Percentiles rank a stretch among this genome's conserved stretches.
Evolutionary conservation across 331 rosid genomes (phyloP).

Genomic region (Arachis monticola): DNA sequence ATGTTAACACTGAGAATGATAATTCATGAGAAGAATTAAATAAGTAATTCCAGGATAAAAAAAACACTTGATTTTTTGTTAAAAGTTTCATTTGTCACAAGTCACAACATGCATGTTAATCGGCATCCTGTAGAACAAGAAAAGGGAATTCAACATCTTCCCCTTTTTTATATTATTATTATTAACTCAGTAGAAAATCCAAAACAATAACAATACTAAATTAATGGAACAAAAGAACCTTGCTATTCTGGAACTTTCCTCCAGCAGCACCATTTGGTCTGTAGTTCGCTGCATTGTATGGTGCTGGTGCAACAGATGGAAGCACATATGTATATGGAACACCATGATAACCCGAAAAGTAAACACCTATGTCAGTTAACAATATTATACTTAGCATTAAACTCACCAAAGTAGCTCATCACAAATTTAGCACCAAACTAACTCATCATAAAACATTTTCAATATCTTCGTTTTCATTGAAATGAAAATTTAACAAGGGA

Average conservation of each 20-base stretch:
- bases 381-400: constrained; percentile 44
- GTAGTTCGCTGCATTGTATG: constrained; percentile 63
- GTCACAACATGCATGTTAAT: constrained; percentile 3
- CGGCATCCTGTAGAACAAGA: constrained; percentile 35
- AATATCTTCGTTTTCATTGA: neutral
- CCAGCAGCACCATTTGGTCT: constrained; percentile 77
- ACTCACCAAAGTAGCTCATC: constrained; percentile 29
- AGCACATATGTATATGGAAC: constrained; percentile 65
- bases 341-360: constrained; percentile 70
- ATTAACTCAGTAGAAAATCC: constrained; percentile 7
- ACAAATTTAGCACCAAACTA: neutral
- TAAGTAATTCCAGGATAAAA: constrained; percentile 3
- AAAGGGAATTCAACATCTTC: neutral
- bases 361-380: constrained; percentile 61
- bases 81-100: constrained; percentile 23
- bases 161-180: no score
- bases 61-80: neutral
- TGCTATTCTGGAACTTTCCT: constrained; percentile 74
- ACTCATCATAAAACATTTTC: constrained; percentile 24
- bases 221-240: constrained; percentile 61
- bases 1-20: constrained; percentile 12
- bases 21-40: constrained; percentile 18
- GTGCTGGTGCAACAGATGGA: constrained; percentile 81
- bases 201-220: constrained; percentile 32
- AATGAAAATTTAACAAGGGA: neutral